A percentile compares a stretch with the other conserved stretches of the same genome.
phyloP scores from a whole-genome alignment of 2,329 filamentous ascomycete genomes.

The Phaeosphaeria sp. region DNA sequence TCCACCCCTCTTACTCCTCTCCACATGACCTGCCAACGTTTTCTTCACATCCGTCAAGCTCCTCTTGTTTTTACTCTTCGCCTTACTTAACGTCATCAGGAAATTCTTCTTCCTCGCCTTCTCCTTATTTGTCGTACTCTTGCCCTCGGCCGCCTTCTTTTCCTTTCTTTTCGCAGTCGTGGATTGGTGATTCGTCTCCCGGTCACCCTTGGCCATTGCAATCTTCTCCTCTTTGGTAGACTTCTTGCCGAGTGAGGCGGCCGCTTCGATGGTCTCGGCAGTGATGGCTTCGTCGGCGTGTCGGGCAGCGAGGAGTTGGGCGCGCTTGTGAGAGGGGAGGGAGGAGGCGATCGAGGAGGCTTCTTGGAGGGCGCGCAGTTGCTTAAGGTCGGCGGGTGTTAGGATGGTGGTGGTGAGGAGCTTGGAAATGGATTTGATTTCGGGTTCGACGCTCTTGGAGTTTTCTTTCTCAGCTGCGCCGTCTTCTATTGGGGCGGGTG shows the following conservation, averaged over 20 bases:
- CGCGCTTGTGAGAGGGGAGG: constrained; percentile 54
- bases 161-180: constrained; percentile 84
- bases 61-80: constrained; percentile 92
- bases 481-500: constrained; percentile 18
- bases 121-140: constrained; percentile 97
- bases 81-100: constrained; percentile 96
- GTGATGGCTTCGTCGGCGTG: constrained; percentile 90
- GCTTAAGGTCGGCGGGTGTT: constrained; percentile 93
- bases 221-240: constrained; percentile 88
- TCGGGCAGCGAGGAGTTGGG: constrained; percentile 54
- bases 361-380: constrained; percentile 85
- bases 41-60: constrained; percentile 86
- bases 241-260: constrained; percentile 78
- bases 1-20: constrained; percentile 83
- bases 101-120: constrained; percentile 99
- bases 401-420: constrained; percentile 93
- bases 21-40: constrained; percentile 80
- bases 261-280: constrained; percentile 88
- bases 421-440: constrained; percentile 56
- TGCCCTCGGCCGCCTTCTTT: constrained; percentile 86
- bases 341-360: constrained; percentile 73
- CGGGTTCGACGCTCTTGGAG: constrained; percentile 43
- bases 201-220: constrained; percentile 81
- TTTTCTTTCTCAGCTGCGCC: constrained; percentile 46
- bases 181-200: constrained; percentile 82